These are phyloP conservation scores for Suhomyces terraborum DNA, from an alignment of 1,139 yeast genomes.

Conservation along the genomic window DNA sequence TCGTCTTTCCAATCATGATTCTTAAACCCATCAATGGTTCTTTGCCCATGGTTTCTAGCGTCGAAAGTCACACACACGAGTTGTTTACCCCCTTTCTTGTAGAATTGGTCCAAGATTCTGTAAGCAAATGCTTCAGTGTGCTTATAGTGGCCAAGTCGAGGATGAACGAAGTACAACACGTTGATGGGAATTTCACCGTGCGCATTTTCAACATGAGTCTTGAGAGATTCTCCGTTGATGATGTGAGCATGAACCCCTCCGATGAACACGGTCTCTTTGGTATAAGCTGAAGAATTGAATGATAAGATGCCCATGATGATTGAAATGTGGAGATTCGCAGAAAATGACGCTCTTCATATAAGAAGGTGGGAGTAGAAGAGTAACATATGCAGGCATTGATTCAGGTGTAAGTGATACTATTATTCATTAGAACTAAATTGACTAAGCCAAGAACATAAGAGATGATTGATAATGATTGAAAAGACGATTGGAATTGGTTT, in stretches of 20 bases:
- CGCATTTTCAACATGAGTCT: constrained; percentile 24
- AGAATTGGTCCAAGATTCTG: constrained; percentile 30
- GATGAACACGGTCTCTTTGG: constrained; percentile 28
- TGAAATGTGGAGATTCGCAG: not conserved
- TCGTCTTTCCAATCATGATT: constrained; percentile 51
- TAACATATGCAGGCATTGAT: no score
- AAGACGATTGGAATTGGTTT: no score
- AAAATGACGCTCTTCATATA: no score
- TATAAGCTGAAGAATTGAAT: constrained; percentile 25
- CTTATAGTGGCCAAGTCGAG: constrained; percentile 33
- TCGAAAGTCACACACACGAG: constrained; percentile 59
- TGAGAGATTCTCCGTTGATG: constrained; percentile 34
- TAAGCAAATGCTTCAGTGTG: constrained; percentile 38
- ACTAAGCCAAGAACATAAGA: no score
- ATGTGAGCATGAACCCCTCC: constrained; percentile 40
- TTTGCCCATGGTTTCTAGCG: constrained; percentile 59
- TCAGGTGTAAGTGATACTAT: no score
- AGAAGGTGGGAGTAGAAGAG: no score
- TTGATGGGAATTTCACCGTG: constrained; percentile 33
- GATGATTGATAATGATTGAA: no score
- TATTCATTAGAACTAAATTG: no score
- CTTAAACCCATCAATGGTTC: constrained; percentile 37
- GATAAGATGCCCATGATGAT: constrained; percentile 9
- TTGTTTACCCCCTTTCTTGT: constrained; percentile 21
- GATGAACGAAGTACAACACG: constrained; percentile 44